Base-by-base conservation (phyloP, 1,284 basidiomycete species). In the Trichosporon sp. region DNA sequence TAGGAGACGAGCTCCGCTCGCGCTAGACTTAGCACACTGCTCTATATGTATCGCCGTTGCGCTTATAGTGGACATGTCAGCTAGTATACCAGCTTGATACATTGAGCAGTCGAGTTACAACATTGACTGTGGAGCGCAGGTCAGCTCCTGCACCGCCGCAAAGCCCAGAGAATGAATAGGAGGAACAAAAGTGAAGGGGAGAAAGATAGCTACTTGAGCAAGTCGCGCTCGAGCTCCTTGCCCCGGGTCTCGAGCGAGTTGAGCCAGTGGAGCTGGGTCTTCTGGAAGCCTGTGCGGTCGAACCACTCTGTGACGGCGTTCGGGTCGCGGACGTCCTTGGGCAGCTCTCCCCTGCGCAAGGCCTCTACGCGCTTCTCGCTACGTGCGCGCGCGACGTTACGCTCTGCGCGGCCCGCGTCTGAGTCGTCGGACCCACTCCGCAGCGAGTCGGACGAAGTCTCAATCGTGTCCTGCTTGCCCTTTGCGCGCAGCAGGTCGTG, bases 231-330 rank as follows among this genome's bases (percentile, higher is more conserved):
- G 11, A 56, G 51, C 11, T 27, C 27, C 25, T 56, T 56, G 25
- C 51, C 51, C 51, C 27, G 23, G 8, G 51, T 27, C 25, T 56
- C 51, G 12, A 56, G 51, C 11, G 4, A 13, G 51, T 56, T 56
- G 23, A 56, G 51, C 51, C 51, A 56, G 25, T 56, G 51, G 25
- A 56, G 51, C 25, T 56, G 51, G 51, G 32, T 32, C 35, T 31
- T 87, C 73, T 93, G 89, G 62, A 90, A 82, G 13, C 87, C 86
- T 58, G 90, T 86, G 70, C 87, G 80, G 72, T 93, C 92, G 35
- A 95, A 86, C 91, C 92, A 94, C 56, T 91, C 89, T 81, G 90
- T 90, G 34, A 93, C 86, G 31, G 84, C 88, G 76, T 93, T 91
- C 7, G 89, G 90, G 75, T 93, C 88, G 27, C 75, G 72, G 42